Conservation (phyloP, 2,329 filamentous ascomycete species). For the Fusarium drepaniforme region DNA sequence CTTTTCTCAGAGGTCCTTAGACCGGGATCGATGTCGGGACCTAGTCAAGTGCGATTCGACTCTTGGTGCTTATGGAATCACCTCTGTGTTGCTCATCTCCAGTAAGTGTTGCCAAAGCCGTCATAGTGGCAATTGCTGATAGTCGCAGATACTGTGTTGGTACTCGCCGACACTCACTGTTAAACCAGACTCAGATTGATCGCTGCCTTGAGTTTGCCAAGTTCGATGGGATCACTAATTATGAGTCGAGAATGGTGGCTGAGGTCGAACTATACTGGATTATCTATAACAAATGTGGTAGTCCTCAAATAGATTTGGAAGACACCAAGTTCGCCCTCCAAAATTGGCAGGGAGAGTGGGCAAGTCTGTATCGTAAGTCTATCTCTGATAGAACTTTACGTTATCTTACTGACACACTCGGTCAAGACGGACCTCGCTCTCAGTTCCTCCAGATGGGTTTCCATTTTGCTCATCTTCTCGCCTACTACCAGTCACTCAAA, state of each 20-base stretch:
- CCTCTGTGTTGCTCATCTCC: slow-evolving; percentile 43
- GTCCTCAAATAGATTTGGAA: slow-evolving; percentile 9
- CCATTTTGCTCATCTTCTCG: slow-evolving; percentile 44
- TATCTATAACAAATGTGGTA: slow-evolving; percentile 38
- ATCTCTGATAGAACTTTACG: not conserved
- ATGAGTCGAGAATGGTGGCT: slow-evolving; percentile 44
- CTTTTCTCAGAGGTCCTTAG: slow-evolving; percentile 27
- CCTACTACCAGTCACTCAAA: slow-evolving; percentile 39
- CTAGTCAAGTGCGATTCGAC: slow-evolving; percentile 8
- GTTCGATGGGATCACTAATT: slow-evolving; percentile 33
- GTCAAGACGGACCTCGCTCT: slow-evolving; percentile 42
- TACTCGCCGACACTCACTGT: slow-evolving; percentile 34
- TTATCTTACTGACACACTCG: not conserved
- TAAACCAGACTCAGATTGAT: slow-evolving; percentile 38
- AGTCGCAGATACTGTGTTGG: slow-evolving; percentile 43
- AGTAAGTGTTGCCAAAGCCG: slow-evolving; percentile 20
- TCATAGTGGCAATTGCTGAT: not conserved
- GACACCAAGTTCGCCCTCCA: slow-evolving; percentile 26
- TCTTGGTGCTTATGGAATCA: slow-evolving; percentile 46
- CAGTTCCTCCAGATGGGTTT: slow-evolving; percentile 48
- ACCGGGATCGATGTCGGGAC: not conserved
- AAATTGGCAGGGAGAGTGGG: slow-evolving; percentile 40
- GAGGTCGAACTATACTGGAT: slow-evolving; percentile 47
- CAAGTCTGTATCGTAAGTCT: slow-evolving; percentile 35
- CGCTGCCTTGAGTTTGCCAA: slow-evolving; percentile 29